These are phyloP conservation scores for Megacollybia marginata DNA, from an alignment of 768 basidiomycete genomes.

Conservation along the genomic window DNA sequence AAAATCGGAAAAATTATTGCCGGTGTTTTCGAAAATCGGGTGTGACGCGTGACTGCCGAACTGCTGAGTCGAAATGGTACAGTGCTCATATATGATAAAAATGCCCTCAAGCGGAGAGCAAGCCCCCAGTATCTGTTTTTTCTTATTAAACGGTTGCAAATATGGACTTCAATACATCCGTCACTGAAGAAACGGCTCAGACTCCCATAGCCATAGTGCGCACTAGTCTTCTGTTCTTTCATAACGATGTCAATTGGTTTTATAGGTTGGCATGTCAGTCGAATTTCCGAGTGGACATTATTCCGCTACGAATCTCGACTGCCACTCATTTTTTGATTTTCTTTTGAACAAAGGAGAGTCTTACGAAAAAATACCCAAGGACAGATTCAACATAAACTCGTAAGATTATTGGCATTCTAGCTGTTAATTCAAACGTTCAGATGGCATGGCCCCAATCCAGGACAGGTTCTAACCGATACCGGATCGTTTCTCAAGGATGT, in stretches of 20 bases:
- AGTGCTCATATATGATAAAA: too few relatives aligned
- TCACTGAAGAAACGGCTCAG: too few relatives aligned
- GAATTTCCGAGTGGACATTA: constrained; percentile 29
- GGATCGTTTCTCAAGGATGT: not conserved
- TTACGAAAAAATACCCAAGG: not conserved
- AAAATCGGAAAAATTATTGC: too few relatives aligned
- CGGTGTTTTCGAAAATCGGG: too few relatives aligned
- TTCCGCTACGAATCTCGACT: constrained; percentile 22
- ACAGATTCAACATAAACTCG: not conserved
- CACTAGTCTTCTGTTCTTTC: not conserved
- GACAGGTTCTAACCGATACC: not conserved
- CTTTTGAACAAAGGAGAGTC: constrained; percentile 5
- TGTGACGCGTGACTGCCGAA: too few relatives aligned
- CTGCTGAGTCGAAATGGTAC: too few relatives aligned
- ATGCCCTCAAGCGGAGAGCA: too few relatives aligned
- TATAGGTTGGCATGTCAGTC: constrained; percentile 29
- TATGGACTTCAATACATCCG: too few relatives aligned
- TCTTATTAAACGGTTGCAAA: too few relatives aligned
- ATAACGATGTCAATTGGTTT: not conserved
- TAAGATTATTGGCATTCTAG: not conserved
- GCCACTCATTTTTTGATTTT: constrained; percentile 28
- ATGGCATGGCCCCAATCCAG: not conserved
- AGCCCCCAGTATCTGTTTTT: too few relatives aligned
- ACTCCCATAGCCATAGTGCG: not conserved
- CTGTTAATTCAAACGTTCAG: not conserved